Conservation (phyloP, 371 early-diverging fungal genomes). For the Actinomortierella ambigua region DNA sequence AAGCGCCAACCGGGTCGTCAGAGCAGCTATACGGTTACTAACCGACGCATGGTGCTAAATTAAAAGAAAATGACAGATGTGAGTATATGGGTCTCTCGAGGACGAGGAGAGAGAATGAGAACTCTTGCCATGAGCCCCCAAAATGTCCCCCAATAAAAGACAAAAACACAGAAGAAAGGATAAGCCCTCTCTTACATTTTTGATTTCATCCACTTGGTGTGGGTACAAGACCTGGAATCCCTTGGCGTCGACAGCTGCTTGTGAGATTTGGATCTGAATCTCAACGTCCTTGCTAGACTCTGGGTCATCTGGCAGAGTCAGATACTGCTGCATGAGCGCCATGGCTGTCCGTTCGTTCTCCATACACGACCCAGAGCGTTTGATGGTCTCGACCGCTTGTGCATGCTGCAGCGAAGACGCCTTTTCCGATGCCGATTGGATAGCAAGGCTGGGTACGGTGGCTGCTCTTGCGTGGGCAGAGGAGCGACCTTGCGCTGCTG, state of each 20-base stretch:
- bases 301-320: conserved; percentile 35
- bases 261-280: conserved; percentile 62
- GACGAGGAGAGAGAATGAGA: neutral
- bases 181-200: conserved; percentile 48
- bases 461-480: conserved; percentile 2
- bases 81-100: too few species aligned
- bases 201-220: conserved; percentile 58
- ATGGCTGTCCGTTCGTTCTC: conserved; percentile 34
- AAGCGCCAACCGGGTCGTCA: conserved; percentile 62
- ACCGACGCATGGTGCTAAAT: conserved; percentile 51
- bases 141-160: neutral
- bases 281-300: conserved; percentile 58
- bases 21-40: conserved; percentile 49
- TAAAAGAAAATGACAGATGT: neutral
- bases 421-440: neutral
- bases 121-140: neutral
- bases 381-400: conserved; percentile 3
- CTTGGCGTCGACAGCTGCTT: conserved; percentile 65
- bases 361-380: neutral
- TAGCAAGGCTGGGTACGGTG: conserved; percentile 1
- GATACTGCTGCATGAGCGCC: conserved; percentile 39
- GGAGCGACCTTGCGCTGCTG: conserved; percentile 12
- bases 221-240: conserved; percentile 59
- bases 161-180: neutral
- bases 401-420: conserved; percentile 5